Conservation (phyloP, 2,329 filamentous ascomycete species). For the Leptographium galeiforme region DNA sequence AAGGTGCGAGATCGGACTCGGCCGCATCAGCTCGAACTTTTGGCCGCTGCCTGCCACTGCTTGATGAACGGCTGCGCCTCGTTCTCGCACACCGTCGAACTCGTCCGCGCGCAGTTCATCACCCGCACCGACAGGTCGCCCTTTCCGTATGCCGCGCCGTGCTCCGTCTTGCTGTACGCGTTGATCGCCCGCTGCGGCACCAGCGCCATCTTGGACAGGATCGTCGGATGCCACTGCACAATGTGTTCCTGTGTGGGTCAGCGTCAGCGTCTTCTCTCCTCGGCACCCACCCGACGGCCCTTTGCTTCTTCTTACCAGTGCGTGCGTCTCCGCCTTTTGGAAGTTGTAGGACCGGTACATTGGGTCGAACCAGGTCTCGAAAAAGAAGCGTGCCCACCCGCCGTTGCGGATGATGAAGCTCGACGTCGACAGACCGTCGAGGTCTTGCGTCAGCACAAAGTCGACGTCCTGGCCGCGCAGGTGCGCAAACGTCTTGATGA, state of each 20-base stretch:
- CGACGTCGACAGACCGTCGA: constrained; percentile 58
- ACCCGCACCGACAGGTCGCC: constrained; percentile 80
- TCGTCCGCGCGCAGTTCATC: constrained; percentile 50
- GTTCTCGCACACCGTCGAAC: constrained; percentile 51
- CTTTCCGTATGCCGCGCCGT: constrained; percentile 57
- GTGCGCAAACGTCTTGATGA: constrained; percentile 86
- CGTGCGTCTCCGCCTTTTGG: constrained; percentile 84
- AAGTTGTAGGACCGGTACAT: constrained; percentile 92
- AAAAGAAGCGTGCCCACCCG: constrained; percentile 82
- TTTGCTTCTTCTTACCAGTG: constrained; percentile 47
- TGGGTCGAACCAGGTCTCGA: constrained; percentile 94
- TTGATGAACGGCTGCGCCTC: constrained; percentile 46
- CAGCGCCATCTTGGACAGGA: constrained; percentile 77
- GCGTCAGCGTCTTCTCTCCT: neutral
- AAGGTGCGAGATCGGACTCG: neutral
- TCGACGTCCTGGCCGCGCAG: constrained; percentile 68
- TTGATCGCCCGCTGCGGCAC: constrained; percentile 80
- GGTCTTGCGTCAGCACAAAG: constrained; percentile 73
- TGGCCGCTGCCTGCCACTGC: constrained; percentile 23
- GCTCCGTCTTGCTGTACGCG: constrained; percentile 48
- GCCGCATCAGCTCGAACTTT: neutral
- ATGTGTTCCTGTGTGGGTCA: constrained; percentile 55
- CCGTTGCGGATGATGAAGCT: constrained; percentile 74
- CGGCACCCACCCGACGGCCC: neutral
- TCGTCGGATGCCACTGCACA: constrained; percentile 92